Evolutionary conservation across 1,139 yeast species (phyloP).

Genomic region (Yamadazyma sp.): DNA sequence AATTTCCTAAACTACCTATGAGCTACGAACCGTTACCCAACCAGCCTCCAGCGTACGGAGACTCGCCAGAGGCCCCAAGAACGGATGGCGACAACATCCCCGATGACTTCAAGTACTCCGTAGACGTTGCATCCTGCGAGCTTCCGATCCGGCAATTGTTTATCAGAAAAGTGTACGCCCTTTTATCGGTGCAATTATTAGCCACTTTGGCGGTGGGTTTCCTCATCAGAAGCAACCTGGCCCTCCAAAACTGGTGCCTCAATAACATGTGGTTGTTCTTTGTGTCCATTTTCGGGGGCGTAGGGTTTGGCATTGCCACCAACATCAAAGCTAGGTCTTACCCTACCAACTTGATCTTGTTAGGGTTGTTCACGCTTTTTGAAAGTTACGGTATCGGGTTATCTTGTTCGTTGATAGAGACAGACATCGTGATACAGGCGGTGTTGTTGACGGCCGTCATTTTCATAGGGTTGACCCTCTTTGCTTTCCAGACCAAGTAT

Average conservation of each 20-base stretch:
- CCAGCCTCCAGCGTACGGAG: conserved; percentile 28
- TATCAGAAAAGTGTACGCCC: conserved; percentile 74
- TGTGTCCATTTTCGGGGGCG: conserved; percentile 56
- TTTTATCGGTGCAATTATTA: conserved; percentile 64
- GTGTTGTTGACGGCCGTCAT: conserved; percentile 66
- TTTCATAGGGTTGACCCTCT: conserved; percentile 71
- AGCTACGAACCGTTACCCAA: conserved; percentile 13
- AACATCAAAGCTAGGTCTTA: conserved; percentile 60
- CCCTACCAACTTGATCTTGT: conserved; percentile 57
- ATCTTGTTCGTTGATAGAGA: conserved; percentile 62
- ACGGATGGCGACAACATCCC: conserved; percentile 49
- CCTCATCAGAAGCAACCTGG: conserved; percentile 47
- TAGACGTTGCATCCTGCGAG: conserved; percentile 76
- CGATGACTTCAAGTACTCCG: conserved; percentile 84
- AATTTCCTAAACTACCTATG: conserved; percentile 7
- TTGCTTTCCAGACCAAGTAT: conserved; percentile 81
- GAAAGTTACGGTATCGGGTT: conserved; percentile 78
- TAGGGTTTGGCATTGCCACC: conserved; percentile 64
- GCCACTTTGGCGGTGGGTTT: conserved; percentile 62
- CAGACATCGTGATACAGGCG: conserved; percentile 69
- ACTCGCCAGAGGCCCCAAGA: conserved; percentile 20
- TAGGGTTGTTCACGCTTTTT: conserved; percentile 67
- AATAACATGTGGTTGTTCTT: conserved; percentile 61
- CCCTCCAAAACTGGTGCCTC: conserved; percentile 58
- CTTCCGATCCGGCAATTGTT: conserved; percentile 74